Percentiles rank a stretch among this genome's conserved stretches.
Evolutionary conservation across 306 rosid species (phyloP).

Genomic region (Dicorynia guianensis): DNA sequence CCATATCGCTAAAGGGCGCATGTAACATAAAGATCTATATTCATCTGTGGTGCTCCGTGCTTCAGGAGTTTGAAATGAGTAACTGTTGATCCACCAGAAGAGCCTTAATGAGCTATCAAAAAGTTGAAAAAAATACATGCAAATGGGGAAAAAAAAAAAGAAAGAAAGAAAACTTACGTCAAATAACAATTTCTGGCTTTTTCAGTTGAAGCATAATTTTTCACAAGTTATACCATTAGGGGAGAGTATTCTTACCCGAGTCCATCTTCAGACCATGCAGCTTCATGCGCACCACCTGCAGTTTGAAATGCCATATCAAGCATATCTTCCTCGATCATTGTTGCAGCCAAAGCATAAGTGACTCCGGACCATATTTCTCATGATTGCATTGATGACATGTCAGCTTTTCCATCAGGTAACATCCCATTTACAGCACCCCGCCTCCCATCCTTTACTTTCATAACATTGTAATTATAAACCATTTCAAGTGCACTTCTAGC

Average conservation of each 20-base stretch:
- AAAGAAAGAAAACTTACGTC: not conserved
- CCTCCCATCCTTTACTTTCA: slow-evolving; percentile 76
- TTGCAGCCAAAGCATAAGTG: slow-evolving; percentile 90
- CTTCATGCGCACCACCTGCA: slow-evolving; percentile 74
- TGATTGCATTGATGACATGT: slow-evolving; percentile 81
- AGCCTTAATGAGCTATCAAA: slow-evolving; percentile 30
- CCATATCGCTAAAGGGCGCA: slow-evolving; percentile 99
- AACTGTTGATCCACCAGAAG: slow-evolving; percentile 57
- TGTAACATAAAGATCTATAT: slow-evolving; percentile 80
- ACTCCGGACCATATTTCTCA: slow-evolving; percentile 99
- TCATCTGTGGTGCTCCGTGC: slow-evolving; percentile 73
- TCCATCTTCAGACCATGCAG: slow-evolving; percentile 88
- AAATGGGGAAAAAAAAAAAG: not conserved
- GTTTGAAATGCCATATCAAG: slow-evolving; percentile 83
- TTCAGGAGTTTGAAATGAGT: slow-evolving; percentile 93
- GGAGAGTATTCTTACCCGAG: slow-evolving; percentile 67
- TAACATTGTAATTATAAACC: slow-evolving; percentile 75
- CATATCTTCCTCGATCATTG: slow-evolving; percentile 93
- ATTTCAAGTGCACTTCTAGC: slow-evolving; percentile 72
- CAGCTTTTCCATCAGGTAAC: slow-evolving; percentile 90
- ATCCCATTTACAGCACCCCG: slow-evolving; percentile 94
- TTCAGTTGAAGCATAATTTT: slow-evolving; percentile 1
- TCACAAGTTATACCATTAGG: slow-evolving; percentile 7
- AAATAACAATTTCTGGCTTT: slow-evolving; percentile 10
- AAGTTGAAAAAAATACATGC: not conserved